A percentile compares a stretch with the other conserved stretches of the same genome.
Evolutionary conservation across 164 flowering plant genomes (phyloP).

Genomic region (Amborella trichopoda): DNA sequence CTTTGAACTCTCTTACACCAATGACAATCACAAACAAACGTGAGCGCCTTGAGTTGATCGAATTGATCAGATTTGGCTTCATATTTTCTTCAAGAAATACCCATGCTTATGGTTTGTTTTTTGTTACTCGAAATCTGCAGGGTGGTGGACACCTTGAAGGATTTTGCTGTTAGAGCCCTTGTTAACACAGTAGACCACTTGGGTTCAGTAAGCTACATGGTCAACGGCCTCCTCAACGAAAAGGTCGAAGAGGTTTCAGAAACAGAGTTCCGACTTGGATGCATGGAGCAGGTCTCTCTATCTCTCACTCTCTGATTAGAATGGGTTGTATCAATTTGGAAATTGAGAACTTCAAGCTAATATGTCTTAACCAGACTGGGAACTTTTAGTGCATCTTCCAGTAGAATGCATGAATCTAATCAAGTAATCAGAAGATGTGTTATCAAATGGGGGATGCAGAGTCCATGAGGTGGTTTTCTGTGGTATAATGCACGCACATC

Average conservation of each 20-base stretch:
- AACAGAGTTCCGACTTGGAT: constrained; percentile 59
- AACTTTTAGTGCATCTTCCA: too few species aligned
- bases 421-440: too few species aligned
- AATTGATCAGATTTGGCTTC: too few species aligned
- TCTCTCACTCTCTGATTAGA: not conserved
- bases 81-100: not conserved
- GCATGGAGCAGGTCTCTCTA: constrained; percentile 68
- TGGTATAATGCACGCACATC: too few species aligned
- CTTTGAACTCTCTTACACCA: constrained; percentile 74
- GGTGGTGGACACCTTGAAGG: constrained; percentile 72
- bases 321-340: too few species aligned
- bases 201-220: constrained; percentile 75
- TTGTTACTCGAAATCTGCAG: constrained; percentile 23
- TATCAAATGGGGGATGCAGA: too few species aligned
- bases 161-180: constrained; percentile 78
- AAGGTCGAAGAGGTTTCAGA: constrained; percentile 70
- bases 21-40: constrained; percentile 76
- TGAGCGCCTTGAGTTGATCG: constrained; percentile 23
- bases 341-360: too few species aligned
- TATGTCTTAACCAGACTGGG: too few species aligned
- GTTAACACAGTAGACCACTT: constrained; percentile 91
- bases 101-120: not conserved
- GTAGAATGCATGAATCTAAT: too few species aligned
- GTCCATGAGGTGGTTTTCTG: too few species aligned
- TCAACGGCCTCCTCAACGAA: constrained; percentile 63